These are phyloP conservation scores for Tetrapisispora pingtungensis DNA, from an alignment of 805 yeast species.

Conservation along the genomic window DNA sequence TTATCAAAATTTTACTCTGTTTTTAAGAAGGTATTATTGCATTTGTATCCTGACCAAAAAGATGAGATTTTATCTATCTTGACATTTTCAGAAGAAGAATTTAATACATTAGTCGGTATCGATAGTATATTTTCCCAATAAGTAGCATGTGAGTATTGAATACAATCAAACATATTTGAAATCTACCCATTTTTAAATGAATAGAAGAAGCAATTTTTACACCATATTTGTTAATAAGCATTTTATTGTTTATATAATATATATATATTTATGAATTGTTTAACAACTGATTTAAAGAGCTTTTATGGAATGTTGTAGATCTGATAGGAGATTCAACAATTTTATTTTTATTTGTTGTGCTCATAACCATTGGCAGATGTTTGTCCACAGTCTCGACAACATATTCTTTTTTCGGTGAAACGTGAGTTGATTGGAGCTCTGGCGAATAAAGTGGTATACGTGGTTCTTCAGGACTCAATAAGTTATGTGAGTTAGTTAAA, in stretches of 20 bases:
- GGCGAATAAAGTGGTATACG: background rate
- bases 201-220: no score
- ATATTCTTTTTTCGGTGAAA: background rate
- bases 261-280: background rate
- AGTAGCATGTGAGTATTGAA: no score
- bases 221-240: no score
- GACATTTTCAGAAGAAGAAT: slow-evolving; percentile 33
- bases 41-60: slow-evolving; percentile 26
- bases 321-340: no score
- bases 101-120: slow-evolving; percentile 65
- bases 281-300: background rate
- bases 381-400: background rate
- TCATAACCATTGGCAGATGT: background rate
- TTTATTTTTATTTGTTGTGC: background rate
- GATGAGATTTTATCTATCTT: slow-evolving; percentile 15
- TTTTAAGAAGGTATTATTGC: slow-evolving; percentile 28
- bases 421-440: background rate
- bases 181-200: no score
- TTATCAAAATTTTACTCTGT: slow-evolving; percentile 37
- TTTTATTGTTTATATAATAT: no score
- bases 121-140: slow-evolving; percentile 20
- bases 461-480: background rate
- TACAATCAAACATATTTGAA: no score
- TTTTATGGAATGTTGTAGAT: background rate
- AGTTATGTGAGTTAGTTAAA: background rate